Evolutionary conservation across 345 rosid genomes (phyloP).

Genomic region (Noccaea caerulescens): DNA sequence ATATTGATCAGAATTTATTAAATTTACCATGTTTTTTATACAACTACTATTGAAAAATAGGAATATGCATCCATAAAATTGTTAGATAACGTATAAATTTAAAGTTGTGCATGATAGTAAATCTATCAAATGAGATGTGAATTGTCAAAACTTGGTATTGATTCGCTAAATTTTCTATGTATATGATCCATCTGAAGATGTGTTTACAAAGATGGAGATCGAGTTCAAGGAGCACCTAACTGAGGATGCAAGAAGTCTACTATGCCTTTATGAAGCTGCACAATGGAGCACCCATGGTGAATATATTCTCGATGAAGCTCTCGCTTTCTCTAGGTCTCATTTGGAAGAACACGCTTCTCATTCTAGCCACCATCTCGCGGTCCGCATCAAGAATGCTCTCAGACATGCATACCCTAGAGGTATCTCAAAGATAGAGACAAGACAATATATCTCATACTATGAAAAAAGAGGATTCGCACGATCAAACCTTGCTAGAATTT

Average conservation of each 20-base stretch:
- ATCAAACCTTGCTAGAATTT: conserved; percentile 28
- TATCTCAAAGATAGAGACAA: conserved; percentile 28
- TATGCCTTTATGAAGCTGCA: conserved; percentile 34
- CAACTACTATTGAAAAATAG: too few species aligned
- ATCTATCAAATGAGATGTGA: too few species aligned
- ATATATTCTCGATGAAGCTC: conserved; percentile 30
- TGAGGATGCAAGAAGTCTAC: conserved; percentile 15
- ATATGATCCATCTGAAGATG: conserved; percentile 20
- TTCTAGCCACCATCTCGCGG: conserved; percentile 6
- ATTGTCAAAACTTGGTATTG: not conserved
- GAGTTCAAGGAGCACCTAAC: conserved; percentile 9
- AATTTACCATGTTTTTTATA: too few species aligned
- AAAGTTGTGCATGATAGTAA: not conserved
- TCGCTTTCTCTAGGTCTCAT: conserved; percentile 16
- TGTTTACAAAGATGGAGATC: conserved; percentile 20
- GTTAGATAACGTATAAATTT: too few species aligned
- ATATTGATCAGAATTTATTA: too few species aligned
- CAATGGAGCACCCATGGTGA: conserved; percentile 27
- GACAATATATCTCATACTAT: conserved; percentile 30
- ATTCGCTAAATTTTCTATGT: not conserved
- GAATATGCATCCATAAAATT: too few species aligned
- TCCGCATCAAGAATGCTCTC: conserved; percentile 27
- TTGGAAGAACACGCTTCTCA: not conserved
- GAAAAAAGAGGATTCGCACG: conserved; percentile 3
- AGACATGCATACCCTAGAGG: conserved; percentile 32